Evolutionary conservation across 805 yeast genomes (phyloP).

Genomic region (Lipomyces lipofer): DNA sequence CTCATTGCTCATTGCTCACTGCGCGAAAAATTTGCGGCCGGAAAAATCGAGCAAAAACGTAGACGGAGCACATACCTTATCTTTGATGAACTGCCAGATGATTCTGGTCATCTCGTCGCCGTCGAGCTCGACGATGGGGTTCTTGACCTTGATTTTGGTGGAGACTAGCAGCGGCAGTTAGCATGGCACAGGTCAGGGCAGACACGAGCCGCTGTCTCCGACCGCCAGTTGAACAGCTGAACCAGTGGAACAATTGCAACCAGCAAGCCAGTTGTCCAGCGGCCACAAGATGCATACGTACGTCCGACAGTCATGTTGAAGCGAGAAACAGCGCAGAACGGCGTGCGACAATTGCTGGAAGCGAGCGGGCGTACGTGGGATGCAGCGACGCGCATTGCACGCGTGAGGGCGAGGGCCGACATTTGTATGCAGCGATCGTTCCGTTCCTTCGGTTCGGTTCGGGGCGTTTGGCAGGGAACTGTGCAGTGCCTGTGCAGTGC

Average conservation of each 20-base stretch:
- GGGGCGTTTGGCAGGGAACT: too few species aligned
- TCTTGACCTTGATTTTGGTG: conserved; percentile 70
- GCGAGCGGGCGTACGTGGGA: background rate
- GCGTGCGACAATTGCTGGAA: background rate
- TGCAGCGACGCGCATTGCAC: background rate
- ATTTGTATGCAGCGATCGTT: too few species aligned
- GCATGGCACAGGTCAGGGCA: too few species aligned
- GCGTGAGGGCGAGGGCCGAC: conserved; percentile 1
- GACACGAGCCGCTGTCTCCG: too few species aligned
- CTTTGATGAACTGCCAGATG: conserved; percentile 90
- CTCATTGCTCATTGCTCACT: too few species aligned
- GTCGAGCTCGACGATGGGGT: conserved; percentile 94
- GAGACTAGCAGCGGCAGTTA: conserved; percentile 14
- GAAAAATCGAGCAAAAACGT: too few species aligned
- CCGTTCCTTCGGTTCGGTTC: too few species aligned
- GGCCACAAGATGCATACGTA: too few species aligned
- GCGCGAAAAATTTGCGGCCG: too few species aligned
- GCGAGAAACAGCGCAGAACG: background rate
- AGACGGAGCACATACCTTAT: conserved; percentile 43
- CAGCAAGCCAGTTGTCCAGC: too few species aligned
- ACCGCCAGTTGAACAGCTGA: too few species aligned
- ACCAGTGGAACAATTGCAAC: background rate
- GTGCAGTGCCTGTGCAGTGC: too few species aligned
- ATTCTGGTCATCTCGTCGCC: conserved; percentile 98
- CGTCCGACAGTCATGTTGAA: conserved; percentile 2